phyloP scores from a whole-genome alignment of 345 rosid genomes.

The Acer yangbiense region DNA sequence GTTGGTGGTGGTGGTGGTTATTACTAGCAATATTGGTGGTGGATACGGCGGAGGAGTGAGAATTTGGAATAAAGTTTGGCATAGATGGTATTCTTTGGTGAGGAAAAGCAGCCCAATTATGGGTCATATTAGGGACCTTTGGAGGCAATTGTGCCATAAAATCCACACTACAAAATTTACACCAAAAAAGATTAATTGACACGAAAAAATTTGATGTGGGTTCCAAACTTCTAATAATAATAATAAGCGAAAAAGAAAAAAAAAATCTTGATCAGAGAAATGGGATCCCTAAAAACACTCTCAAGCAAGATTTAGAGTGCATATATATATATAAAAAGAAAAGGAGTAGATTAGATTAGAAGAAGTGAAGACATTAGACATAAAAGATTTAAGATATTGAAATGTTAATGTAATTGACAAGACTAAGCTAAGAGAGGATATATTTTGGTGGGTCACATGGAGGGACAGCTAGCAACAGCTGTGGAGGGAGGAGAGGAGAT shows the following conservation, averaged over 20 bases:
- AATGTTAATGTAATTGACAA: too few relatives aligned
- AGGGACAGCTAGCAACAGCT: slow-evolving; percentile 73
- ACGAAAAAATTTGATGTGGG: not conserved
- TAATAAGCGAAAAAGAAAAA: too few relatives aligned
- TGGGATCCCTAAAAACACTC: slow-evolving; percentile 19
- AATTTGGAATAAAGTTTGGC: slow-evolving; percentile 18
- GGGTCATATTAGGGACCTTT: slow-evolving; percentile 52
- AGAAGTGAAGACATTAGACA: not conserved
- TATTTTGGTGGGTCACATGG: slow-evolving; percentile 48
- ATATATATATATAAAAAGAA: not conserved
- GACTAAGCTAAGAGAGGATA: too few relatives aligned
- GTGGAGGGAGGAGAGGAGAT: slow-evolving; percentile 12
- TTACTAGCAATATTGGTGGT: slow-evolving; percentile 6
- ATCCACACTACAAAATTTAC: not conserved
- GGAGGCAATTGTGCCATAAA: slow-evolving; percentile 67
- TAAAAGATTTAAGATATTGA: too few relatives aligned
- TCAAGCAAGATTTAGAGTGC: not conserved
- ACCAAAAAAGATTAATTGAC: too few relatives aligned
- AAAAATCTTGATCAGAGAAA: not conserved
- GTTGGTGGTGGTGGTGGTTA: slow-evolving; percentile 29
- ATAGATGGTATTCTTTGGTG: slow-evolving; percentile 44
- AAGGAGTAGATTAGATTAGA: not conserved
- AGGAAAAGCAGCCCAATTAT: slow-evolving; percentile 58
- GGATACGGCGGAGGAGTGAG: slow-evolving; percentile 16
- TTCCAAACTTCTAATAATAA: too few relatives aligned